A percentile compares a stretch with the other conserved stretches of the same genome.
Evolutionary conservation across 2,329 filamentous ascomycete genomes (phyloP).

Genomic region (Diaporthe sp.): DNA sequence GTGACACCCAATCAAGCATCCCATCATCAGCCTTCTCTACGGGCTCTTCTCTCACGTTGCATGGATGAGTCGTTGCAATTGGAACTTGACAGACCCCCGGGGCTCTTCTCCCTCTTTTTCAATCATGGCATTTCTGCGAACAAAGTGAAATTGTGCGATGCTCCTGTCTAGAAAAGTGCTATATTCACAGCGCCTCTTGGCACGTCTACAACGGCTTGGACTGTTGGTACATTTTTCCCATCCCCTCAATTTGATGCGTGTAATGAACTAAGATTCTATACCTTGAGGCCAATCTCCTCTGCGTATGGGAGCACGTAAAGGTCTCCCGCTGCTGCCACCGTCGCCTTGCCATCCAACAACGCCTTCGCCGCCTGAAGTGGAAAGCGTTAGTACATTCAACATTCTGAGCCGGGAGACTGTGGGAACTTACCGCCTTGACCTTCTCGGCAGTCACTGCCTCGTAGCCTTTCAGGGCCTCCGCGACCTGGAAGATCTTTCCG

Average conservation of each 20-base stretch:
- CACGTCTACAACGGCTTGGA: conserved; percentile 56
- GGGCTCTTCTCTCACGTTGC: neutral
- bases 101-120: neutral
- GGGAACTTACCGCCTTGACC: conserved; percentile 81
- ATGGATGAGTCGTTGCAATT: neutral
- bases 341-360: conserved; percentile 89
- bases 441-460: conserved; percentile 86
- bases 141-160: conserved; percentile 40
- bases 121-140: neutral
- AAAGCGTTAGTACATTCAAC: conserved; percentile 48
- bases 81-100: too few relatives aligned
- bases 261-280: conserved; percentile 72
- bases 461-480: conserved; percentile 82
- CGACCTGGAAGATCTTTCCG: conserved; percentile 86
- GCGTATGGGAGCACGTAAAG: conserved; percentile 92
- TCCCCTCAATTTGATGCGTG: conserved; percentile 39
- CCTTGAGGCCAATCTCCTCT: conserved; percentile 92
- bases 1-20: conserved; percentile 12
- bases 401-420: neutral
- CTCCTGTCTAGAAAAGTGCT: conserved; percentile 58
- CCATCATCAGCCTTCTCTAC: neutral
- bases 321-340: conserved; percentile 91
- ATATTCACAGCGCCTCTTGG: conserved; percentile 61
- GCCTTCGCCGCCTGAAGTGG: conserved; percentile 82
- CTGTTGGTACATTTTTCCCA: conserved; percentile 59